Conservation (phyloP, 305 asterid genomes). For the Nicotiana rustica region DNA sequence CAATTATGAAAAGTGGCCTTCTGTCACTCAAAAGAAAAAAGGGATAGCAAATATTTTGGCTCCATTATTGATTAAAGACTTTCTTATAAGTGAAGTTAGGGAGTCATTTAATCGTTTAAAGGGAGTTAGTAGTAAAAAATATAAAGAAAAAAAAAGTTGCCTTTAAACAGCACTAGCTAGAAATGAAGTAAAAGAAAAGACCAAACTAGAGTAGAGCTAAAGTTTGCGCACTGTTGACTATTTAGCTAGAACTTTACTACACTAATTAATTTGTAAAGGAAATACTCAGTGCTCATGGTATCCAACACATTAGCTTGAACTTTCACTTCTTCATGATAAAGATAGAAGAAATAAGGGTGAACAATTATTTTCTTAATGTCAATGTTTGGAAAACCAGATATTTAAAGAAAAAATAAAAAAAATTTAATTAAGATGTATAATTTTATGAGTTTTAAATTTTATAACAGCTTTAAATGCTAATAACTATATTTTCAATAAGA, state of each 20-base stretch:
- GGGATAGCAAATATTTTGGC: not conserved
- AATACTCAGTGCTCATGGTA: not conserved
- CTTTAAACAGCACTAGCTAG: constrained; percentile 28
- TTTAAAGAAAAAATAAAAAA: too few relatives aligned
- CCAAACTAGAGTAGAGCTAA: not conserved
- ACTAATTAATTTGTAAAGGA: not conserved
- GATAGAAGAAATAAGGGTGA: not conserved
- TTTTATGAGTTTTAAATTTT: too few relatives aligned
- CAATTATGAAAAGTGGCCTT: too few relatives aligned
- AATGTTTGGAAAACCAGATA: not conserved
- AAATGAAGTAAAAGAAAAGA: too few relatives aligned
- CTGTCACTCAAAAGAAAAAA: not conserved
- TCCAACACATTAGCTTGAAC: not conserved
- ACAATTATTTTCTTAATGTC: too few relatives aligned
- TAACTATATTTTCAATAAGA: too few relatives aligned
- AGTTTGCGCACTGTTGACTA: not conserved
- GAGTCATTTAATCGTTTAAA: not conserved
- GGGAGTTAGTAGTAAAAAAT: not conserved
- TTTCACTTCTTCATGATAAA: constrained; percentile 11
- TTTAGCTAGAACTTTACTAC: not conserved
- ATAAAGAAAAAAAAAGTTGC: not conserved
- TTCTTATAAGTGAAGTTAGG: constrained; percentile 23
- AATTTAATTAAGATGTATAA: too few relatives aligned
- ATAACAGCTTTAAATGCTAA: too few relatives aligned
- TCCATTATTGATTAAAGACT: constrained; percentile 22